These are phyloP conservation scores for Angomonas deanei DNA, from an alignment of 208 protist genomes.

Conservation along the genomic window DNA sequence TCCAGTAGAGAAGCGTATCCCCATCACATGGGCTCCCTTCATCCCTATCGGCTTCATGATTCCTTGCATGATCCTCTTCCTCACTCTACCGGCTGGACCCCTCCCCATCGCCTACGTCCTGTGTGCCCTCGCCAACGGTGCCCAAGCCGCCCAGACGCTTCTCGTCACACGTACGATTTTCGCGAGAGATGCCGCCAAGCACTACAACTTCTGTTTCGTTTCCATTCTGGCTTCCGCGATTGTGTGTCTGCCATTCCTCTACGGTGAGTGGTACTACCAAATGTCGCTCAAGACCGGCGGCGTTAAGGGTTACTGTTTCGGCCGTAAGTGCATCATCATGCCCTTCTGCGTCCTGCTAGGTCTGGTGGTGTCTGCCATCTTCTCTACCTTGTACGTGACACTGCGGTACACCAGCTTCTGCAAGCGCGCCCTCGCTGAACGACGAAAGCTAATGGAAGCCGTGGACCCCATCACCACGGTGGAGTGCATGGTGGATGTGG, in stretches of 20 bases:
- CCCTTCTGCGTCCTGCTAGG: constrained; percentile 13
- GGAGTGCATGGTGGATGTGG: too few species aligned
- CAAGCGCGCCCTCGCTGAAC: constrained; percentile 8
- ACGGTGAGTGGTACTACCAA: constrained; percentile 29
- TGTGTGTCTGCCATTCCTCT: constrained; percentile 22
- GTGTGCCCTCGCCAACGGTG: constrained; percentile 26
- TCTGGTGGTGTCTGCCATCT: neutral
- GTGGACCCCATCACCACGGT: neutral
- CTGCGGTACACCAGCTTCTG: constrained; percentile 7
- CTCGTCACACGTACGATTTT: constrained; percentile 30
- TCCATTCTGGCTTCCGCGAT: constrained; percentile 11
- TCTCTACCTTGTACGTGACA: neutral
- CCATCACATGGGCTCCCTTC: too few species aligned
- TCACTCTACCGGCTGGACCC: constrained; percentile 3
- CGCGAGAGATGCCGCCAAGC: constrained; percentile 25
- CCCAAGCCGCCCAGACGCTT: constrained; percentile 14
- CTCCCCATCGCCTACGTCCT: constrained; percentile 22
- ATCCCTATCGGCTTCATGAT: constrained; percentile 11
- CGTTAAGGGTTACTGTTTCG: constrained; percentile 20
- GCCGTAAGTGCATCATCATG: constrained; percentile 5
- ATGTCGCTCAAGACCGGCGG: too few species aligned
- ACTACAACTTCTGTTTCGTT: constrained; percentile 24
- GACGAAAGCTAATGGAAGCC: too few species aligned
- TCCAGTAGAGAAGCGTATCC: constrained; percentile 23
- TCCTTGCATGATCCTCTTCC: constrained; percentile 18